A percentile compares a stretch with the other conserved stretches of the same genome.
These are phyloP conservation scores for Canavalia ensiformis DNA, from an alignment of 306 rosid genomes.

Conservation along the genomic window DNA sequence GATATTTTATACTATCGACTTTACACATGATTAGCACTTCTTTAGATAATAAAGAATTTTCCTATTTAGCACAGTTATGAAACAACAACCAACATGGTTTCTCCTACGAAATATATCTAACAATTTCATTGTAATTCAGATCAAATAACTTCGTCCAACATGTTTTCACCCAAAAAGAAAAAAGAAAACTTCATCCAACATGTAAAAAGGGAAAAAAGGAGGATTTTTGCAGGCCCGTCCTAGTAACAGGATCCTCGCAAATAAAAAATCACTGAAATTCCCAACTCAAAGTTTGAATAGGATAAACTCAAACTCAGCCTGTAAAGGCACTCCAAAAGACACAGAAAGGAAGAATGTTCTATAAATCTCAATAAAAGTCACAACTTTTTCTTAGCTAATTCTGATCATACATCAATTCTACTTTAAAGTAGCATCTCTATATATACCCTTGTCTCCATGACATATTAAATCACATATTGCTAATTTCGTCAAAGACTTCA, in stretches of 20 bases:
- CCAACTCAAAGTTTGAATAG: not conserved
- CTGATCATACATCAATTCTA: conserved; percentile 22
- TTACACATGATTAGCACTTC: too few relatives aligned
- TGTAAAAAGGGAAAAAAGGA: not conserved
- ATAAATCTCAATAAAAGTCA: conserved; percentile 21
- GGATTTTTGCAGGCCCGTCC: conserved; percentile 28
- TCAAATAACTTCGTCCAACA: not conserved
- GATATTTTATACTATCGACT: too few relatives aligned
- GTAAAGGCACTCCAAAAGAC: conserved; percentile 3
- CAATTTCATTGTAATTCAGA: not conserved
- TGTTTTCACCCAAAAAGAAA: too few relatives aligned
- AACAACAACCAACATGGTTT: too few relatives aligned
- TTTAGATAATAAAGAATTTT: too few relatives aligned
- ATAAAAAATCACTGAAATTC: conserved; percentile 4
- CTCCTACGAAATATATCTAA: too few relatives aligned
- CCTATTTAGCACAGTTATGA: too few relatives aligned
- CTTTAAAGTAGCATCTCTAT: not conserved
- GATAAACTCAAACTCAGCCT: conserved; percentile 6
- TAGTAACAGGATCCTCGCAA: not conserved
- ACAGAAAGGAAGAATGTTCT: conserved; percentile 15
- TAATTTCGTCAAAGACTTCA: conserved; percentile 10
- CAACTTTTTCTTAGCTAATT: conserved; percentile 1
- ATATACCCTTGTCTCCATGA: not conserved
- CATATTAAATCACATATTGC: not conserved
- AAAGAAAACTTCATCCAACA: not conserved